Percentiles rank a stretch among this genome's conserved stretches.
Conservation (phyloP, 2,329 filamentous ascomycete genomes). For the Xylaria polymorpha region DNA sequence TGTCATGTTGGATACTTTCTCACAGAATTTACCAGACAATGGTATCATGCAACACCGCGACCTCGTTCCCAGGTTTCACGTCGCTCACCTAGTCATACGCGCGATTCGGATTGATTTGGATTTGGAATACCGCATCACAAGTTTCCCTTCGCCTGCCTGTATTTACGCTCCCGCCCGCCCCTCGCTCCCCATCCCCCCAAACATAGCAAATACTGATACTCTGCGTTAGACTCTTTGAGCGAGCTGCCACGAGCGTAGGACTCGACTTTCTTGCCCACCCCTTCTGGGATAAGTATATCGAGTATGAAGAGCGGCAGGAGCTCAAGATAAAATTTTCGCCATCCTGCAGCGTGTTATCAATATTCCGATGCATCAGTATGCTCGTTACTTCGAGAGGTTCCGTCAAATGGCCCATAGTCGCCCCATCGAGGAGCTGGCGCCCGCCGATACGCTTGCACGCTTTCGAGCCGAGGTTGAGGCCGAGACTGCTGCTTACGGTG, state of each 20-base stretch:
- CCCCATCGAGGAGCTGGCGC: constrained; percentile 78
- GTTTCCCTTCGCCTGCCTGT: constrained; percentile 68
- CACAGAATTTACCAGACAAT: constrained; percentile 73
- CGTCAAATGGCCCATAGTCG: constrained; percentile 78
- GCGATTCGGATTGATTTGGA: constrained; percentile 54
- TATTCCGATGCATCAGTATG: constrained; percentile 96
- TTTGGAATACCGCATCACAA: constrained; percentile 65
- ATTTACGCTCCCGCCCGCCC: constrained; percentile 67
- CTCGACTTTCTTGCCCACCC: constrained; percentile 94
- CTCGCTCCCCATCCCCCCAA: constrained; percentile 43
- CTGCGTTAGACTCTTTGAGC: constrained; percentile 86
- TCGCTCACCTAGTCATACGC: constrained; percentile 54
- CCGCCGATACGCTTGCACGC: constrained; percentile 73
- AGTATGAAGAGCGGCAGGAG: constrained; percentile 94
- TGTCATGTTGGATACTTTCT: constrained; percentile 70
- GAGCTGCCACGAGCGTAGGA: constrained; percentile 84
- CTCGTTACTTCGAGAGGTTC: constrained; percentile 93
- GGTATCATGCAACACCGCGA: constrained; percentile 57
- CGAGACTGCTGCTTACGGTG: constrained; percentile 66
- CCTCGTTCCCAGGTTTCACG: constrained; percentile 54
- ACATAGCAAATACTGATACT: constrained; percentile 47
- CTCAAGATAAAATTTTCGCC: constrained; percentile 84
- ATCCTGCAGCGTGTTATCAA: constrained; percentile 85
- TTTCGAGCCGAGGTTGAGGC: constrained; percentile 78
- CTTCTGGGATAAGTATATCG: constrained; percentile 99